phyloP scores from a whole-genome alignment of 352 stramenopile genomes.

The Globisporangium spinosum region DNA sequence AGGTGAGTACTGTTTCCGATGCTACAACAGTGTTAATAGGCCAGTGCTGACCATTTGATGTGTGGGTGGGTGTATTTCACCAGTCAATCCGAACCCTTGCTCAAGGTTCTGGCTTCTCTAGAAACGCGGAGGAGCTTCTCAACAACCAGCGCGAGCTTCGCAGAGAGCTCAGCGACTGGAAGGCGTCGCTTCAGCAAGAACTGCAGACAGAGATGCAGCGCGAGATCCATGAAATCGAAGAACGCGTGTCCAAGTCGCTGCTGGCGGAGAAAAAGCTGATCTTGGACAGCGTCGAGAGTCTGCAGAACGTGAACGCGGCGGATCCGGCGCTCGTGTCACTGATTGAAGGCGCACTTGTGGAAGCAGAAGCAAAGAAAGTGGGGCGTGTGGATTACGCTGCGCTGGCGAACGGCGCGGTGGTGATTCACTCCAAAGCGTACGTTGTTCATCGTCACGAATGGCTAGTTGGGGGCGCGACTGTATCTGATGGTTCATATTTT shows the following conservation, averaged over 20 bases:
- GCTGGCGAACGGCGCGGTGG: slow-evolving; percentile 56
- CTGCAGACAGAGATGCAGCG: slow-evolving; percentile 43
- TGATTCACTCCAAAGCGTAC: slow-evolving; percentile 60
- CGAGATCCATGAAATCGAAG: slow-evolving; percentile 54
- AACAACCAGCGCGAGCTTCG: slow-evolving; percentile 21
- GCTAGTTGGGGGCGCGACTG: neutral
- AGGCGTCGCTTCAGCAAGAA: slow-evolving; percentile 24
- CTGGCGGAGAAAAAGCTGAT: slow-evolving; percentile 56
- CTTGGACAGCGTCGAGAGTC: slow-evolving; percentile 44
- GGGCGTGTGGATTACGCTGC: slow-evolving; percentile 62
- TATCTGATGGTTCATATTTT: neutral
- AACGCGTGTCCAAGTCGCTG: slow-evolving; percentile 54
- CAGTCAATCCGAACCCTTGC: slow-evolving; percentile 17
- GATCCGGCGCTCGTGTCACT: slow-evolving; percentile 57
- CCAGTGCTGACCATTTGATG: neutral
- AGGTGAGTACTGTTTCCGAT: slow-evolving; percentile 23
- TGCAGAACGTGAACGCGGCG: slow-evolving; percentile 46
- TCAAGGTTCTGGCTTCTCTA: slow-evolving; percentile 1
- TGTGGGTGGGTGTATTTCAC: neutral
- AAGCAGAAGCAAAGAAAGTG: slow-evolving; percentile 42
- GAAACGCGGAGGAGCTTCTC: neutral
- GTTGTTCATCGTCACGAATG: neutral
- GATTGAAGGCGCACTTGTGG: slow-evolving; percentile 35
- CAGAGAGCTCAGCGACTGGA: slow-evolving; percentile 30
- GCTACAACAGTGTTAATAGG: neutral